These are phyloP conservation scores for Aphanomyces invadans DNA, from an alignment of 352 stramenopile genomes.

Conservation along the genomic window DNA sequence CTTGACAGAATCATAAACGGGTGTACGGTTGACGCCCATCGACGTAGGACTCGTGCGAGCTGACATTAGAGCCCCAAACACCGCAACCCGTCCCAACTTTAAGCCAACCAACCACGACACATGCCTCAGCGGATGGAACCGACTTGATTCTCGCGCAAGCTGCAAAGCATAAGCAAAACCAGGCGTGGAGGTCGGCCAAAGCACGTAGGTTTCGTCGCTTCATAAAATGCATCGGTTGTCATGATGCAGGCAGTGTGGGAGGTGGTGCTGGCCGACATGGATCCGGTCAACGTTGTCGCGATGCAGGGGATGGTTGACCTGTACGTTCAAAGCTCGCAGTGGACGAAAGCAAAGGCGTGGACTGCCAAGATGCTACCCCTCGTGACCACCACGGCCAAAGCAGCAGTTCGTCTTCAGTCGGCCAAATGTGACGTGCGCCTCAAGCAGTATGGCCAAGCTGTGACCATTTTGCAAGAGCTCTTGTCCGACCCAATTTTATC, in stretches of 20 bases:
- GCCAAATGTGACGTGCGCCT: constrained; percentile 13
- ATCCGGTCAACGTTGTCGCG: background rate
- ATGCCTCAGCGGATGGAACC: background rate
- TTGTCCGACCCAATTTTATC: background rate
- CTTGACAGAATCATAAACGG: too few species aligned
- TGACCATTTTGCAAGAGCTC: constrained; percentile 1
- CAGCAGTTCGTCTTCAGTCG: background rate
- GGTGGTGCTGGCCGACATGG: constrained; percentile 2
- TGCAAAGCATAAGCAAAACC: constrained; percentile 6
- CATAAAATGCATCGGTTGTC: background rate
- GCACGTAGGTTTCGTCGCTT: background rate
- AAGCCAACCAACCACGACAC: too few species aligned
- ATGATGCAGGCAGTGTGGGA: constrained; percentile 13
- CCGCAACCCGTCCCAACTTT: background rate
- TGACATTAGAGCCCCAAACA: background rate
- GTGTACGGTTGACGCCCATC: background rate
- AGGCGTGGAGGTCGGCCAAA: constrained; percentile 12
- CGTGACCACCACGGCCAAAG: background rate
- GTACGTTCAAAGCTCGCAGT: constrained; percentile 14
- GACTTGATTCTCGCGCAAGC: constrained; percentile 7
- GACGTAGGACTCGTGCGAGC: constrained; percentile 19
- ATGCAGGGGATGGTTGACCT: constrained; percentile 2
- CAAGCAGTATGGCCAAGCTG: background rate
- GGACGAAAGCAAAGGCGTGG: constrained; percentile 1
- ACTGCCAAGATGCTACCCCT: background rate